These are phyloP conservation scores for Neurospora sp. DNA, from an alignment of 495 filamentous ascomycete species.

Conservation along the genomic window DNA sequence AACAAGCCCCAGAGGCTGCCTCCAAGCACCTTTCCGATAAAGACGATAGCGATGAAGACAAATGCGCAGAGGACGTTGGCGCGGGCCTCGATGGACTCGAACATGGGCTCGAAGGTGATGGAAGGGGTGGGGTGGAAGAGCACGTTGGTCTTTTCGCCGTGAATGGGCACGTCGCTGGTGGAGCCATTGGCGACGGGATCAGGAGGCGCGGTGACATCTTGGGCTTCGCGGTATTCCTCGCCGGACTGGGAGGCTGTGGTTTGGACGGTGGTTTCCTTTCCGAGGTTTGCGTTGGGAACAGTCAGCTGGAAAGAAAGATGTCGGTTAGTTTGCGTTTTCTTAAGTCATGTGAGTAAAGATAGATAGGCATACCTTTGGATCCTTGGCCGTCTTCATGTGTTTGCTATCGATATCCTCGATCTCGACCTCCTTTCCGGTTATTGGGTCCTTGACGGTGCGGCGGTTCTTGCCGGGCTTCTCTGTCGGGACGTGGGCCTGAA, in stretches of 20 bases:
- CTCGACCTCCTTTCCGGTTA: constrained; percentile 73
- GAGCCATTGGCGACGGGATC: constrained; percentile 69
- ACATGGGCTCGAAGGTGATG: constrained; percentile 79
- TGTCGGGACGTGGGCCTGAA: constrained; percentile 31
- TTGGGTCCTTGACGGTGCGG: constrained; percentile 75
- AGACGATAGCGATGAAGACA: constrained; percentile 60
- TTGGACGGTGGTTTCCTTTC: constrained; percentile 57
- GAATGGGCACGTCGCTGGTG: constrained; percentile 89
- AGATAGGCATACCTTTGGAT: constrained; percentile 46
- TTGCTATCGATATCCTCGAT: constrained; percentile 71
- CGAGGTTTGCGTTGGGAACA: constrained; percentile 83
- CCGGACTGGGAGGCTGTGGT: constrained; percentile 48
- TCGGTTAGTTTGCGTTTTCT: neutral
- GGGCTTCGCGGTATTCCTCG: constrained; percentile 68
- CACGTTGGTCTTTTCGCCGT: constrained; percentile 91
- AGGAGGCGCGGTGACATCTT: constrained; percentile 86
- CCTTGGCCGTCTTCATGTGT: constrained; percentile 59
- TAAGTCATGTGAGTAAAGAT: too few species aligned
- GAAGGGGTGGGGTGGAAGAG: constrained; percentile 91
- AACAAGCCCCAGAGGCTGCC: constrained; percentile 67
- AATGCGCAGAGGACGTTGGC: constrained; percentile 56
- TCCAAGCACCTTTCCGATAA: constrained; percentile 63
- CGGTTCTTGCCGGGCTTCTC: constrained; percentile 35
- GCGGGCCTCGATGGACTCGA: constrained; percentile 59
- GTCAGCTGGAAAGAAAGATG: constrained; percentile 44